Evolutionary conservation across 1,139 yeast genomes (phyloP), one percentile per base, ranked within the genome.

Genomic region (Hanseniaspora sp.): DNA sequence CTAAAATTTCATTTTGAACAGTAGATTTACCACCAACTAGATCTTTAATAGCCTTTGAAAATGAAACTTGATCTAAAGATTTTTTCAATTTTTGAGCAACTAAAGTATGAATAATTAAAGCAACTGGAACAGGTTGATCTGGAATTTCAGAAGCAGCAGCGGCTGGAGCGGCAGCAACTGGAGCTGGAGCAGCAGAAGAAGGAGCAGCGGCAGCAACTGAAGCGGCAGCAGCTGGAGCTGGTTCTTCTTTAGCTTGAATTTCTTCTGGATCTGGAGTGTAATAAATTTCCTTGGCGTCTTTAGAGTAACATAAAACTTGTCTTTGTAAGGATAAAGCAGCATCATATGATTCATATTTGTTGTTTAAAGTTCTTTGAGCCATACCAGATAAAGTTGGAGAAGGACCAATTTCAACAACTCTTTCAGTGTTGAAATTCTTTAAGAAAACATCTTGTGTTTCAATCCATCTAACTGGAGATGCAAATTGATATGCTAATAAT

Each of bases 391-490:
- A 78, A 42, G 98, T 92, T 58, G 99, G 98, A 52, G 97, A 88
- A 59, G 99, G 99, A 56, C 99, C 99, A 60, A 92, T 86, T 73
- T 92, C 99, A 61, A 92, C 96, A 59, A 92, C 90, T 67, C 98
- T 79, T 74, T 92, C 98, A 59, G 97, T 86, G 71, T 90, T 88
- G 78, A 81, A 86, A 63, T 88, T 94, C 69, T 86, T 85, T 69
- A 92, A 80, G 69, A 92, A 86, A 57, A 90, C 97, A 76, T 92
- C 98, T 73, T 92, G 98, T 59, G 98, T 92, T 71, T 92, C 98
- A 70, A 92, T 94, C 97, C 99, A 92, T 78, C 97, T 83, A 61
- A 92, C 99, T 49, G 99, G 98, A 59, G 97, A 90, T 48, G 99
- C 98, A 68, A 92, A 92, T 72, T 92, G 99, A 74, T 90, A 92